Evolutionary conservation across 23 red algal species (phyloP), one percentile per base, ranked within the genome.

Genomic region (Porphyridium purpureum): DNA sequence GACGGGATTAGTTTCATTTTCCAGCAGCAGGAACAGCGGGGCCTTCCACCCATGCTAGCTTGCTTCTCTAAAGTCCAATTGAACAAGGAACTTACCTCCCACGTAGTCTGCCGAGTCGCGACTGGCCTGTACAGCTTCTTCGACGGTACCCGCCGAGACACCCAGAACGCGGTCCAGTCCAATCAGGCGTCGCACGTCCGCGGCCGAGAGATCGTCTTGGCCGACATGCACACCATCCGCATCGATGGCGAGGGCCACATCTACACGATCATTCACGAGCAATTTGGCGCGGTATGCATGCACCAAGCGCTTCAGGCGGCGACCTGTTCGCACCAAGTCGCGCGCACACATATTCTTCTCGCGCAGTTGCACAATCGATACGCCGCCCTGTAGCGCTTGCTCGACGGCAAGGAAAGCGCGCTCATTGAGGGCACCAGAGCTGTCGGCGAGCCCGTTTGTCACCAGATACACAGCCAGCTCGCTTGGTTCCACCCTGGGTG

Each of bases 191-290:
- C 78, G 67, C 3, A 57, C 88, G 4, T 29, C 35, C 24, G 26
- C 30, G 44, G 59, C 34, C 19, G 77, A 32, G 22, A 62, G 57
- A 50, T 94, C 88, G 44, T 94, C 88, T 40, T 94, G 88, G 26
- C 88, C 88, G n/a, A 94, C 34, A 73, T 94, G 88, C 14, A 94
- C 72, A 47, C 88, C 88, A 35, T 94, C 88, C 1, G 88, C 88
- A 17, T 51, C 38, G 19, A 84, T 24, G 7, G 64, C 61, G 7
- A 55, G 31, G 19, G 88, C 88, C 27, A 94, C 54, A 47, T 80
- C 62, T n/a, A 79, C 36, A 24, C 81, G 57, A 42, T 94, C 88
- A 55, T 94, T 94, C 22, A 94, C 54, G 20, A 94, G 55, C 22
- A 94, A 81, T 9, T 57, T 49, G 7, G 64, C 55, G 1, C 57